phyloP scores from a whole-genome alignment of 2,329 filamentous ascomycete species.

The Ophiostoma sp. region DNA sequence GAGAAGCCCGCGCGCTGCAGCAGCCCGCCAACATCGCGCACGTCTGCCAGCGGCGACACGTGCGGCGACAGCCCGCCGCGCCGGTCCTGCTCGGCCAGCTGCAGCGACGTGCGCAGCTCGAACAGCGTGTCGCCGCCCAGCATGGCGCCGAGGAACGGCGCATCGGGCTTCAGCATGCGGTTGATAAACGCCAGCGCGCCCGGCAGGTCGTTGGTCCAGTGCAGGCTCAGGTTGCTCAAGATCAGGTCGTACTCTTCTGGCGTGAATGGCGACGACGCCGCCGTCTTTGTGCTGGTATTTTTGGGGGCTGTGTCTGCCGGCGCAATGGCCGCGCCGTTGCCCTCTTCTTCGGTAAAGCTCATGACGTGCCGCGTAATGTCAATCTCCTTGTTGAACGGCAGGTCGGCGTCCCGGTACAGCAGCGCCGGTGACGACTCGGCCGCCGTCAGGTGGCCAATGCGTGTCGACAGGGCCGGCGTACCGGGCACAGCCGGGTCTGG shows the following conservation, averaged over 20 bases:
- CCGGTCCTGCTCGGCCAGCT: constrained; percentile 85
- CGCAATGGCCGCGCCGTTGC: constrained; percentile 16
- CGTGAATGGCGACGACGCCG: constrained; percentile 47
- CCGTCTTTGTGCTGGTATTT: not conserved
- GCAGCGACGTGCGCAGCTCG: constrained; percentile 86
- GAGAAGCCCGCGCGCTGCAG: constrained; percentile 86
- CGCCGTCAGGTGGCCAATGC: constrained; percentile 70
- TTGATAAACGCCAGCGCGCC: constrained; percentile 80
- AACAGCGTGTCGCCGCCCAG: constrained; percentile 90
- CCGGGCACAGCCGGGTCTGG: constrained; percentile 56
- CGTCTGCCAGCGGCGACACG: constrained; percentile 86
- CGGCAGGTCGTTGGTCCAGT: constrained; percentile 97
- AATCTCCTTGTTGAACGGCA: constrained; percentile 69
- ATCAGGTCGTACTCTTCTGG: constrained; percentile 80
- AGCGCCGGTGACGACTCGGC: constrained; percentile 74
- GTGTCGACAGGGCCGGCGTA: constrained; percentile 61
- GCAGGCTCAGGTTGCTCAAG: constrained; percentile 79
- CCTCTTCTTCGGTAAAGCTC: constrained; percentile 53
- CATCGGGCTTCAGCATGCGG: constrained; percentile 79
- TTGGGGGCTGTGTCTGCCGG: not conserved
- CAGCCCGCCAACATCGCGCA: constrained; percentile 82
- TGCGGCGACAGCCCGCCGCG: constrained; percentile 88
- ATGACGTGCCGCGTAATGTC: constrained; percentile 70
- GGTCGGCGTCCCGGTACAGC: constrained; percentile 71
- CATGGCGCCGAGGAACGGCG: constrained; percentile 92